Base-by-base conservation (phyloP, 2,329 filamentous ascomycete genomes). In the Cordyceps fumosorosea region DNA sequence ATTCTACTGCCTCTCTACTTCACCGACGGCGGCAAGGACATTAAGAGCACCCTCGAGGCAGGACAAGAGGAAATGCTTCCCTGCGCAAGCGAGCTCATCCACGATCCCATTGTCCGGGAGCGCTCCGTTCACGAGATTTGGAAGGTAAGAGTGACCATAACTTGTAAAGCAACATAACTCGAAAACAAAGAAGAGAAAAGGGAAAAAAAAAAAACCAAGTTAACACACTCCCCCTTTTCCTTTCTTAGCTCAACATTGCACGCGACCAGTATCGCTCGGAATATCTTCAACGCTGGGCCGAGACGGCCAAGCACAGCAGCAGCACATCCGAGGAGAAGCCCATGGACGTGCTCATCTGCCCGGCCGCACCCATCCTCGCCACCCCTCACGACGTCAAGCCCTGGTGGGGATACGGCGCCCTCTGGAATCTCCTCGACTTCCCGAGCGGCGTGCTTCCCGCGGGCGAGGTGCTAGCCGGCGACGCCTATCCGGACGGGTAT, bases 41-140 rank as follows among this genome's bases (percentile, higher is more conserved):
- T 81, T 50, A 69, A 67, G 2, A 76, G 74, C 5, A 77, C 78
- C 1, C 75, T 87, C 4, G 73, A 76, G 3, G 73, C 74, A 2
- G 80, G 80, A 0, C 79, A 78, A 2, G 84, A 88, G 66, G 83
- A 84, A 0, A 76, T 76, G 69, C 73, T 78, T 0, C 83, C 84
- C 0, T 72, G 87, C 0, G 78, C 81, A 1, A 72, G 80, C 56
- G 83, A 80, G 70, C 85, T 87, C 62, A 71, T 82, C 22, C 76
- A 80, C 2, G 82, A 85, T 62, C 76, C 79, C 0, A 74, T 79
- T 59, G 67, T 76, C 3, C 66, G 69, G 44, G 55, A 67, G 10
- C 74, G 77, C 53, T 71, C 71, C 10, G 72, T 76, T 14, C 16
- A 67, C 1, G 69, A 68, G 0, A 58, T 77, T 24, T 77, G 75